Evolutionary conservation across 192 early-diverging fungal genomes (phyloP).

Genomic region (Spinellus fusiger): DNA sequence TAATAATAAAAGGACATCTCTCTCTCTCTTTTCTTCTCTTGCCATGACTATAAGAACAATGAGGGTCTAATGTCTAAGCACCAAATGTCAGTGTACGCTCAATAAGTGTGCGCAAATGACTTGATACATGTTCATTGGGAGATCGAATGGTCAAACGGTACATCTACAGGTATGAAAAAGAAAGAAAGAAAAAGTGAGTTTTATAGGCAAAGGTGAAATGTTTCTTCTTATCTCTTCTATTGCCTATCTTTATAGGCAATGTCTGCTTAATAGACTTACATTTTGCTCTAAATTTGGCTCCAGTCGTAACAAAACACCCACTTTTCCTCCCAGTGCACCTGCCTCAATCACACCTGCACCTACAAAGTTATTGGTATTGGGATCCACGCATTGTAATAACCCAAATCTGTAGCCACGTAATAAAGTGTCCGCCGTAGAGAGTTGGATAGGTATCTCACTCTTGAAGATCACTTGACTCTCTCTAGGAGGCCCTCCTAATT

Average conservation of each 20-base stretch:
- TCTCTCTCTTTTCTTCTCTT: neutral
- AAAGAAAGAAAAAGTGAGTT: neutral
- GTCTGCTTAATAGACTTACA: slow-evolving; percentile 41
- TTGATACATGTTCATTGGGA: slow-evolving; percentile 76
- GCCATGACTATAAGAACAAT: no score
- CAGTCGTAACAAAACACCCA: slow-evolving; percentile 85
- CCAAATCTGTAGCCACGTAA: slow-evolving; percentile 69
- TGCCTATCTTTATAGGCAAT: neutral
- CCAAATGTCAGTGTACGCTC: slow-evolving; percentile 30
- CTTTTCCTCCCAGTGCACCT: slow-evolving; percentile 61
- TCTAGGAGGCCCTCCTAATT: slow-evolving; percentile 83
- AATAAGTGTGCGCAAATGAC: slow-evolving; percentile 36
- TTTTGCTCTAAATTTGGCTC: slow-evolving; percentile 82
- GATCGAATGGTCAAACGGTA: slow-evolving; percentile 86
- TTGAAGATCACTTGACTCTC: slow-evolving; percentile 76
- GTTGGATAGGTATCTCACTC: slow-evolving; percentile 36
- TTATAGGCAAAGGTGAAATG: neutral
- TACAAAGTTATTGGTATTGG: slow-evolving; percentile 84
- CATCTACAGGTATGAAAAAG: slow-evolving; percentile 54
- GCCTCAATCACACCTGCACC: slow-evolving; percentile 83
- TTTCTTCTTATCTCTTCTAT: neutral
- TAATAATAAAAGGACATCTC: neutral
- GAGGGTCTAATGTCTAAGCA: neutral
- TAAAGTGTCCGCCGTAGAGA: slow-evolving; percentile 47
- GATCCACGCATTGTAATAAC: slow-evolving; percentile 78